phyloP scores from a whole-genome alignment of 2,329 filamentous ascomycete genomes.

The Penicillium sp. region DNA sequence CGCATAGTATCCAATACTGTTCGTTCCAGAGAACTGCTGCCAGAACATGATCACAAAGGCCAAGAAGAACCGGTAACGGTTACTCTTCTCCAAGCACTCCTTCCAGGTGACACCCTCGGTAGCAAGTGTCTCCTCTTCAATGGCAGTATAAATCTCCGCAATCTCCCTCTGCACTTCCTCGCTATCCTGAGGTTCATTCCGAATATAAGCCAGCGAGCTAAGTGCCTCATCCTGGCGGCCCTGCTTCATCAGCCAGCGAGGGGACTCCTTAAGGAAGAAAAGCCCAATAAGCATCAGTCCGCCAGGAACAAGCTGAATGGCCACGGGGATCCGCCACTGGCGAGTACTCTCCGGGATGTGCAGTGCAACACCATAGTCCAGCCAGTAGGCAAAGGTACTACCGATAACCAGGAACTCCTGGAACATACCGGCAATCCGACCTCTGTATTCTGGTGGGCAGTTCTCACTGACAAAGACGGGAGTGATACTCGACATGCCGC shows the following conservation, averaged over 20 bases:
- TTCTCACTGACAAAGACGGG: conserved; percentile 41
- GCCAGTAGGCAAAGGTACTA: conserved; percentile 54
- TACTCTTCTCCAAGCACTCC: conserved; percentile 40
- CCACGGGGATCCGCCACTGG: conserved; percentile 57
- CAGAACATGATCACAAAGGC: conserved; percentile 42
- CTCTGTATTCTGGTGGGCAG: conserved; percentile 32
- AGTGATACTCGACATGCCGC: conserved; percentile 41
- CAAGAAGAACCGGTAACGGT: conserved; percentile 39
- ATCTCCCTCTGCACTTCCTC: conserved; percentile 34
- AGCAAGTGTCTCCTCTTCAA: conserved; percentile 42
- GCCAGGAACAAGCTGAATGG: conserved; percentile 54
- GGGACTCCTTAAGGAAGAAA: conserved; percentile 54
- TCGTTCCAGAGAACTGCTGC: conserved; percentile 44
- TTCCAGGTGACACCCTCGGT: conserved; percentile 45
- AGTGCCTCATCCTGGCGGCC: conserved; percentile 48
- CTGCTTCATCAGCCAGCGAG: conserved; percentile 57
- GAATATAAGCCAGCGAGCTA: conserved; percentile 38
- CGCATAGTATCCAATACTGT: conserved; percentile 42
- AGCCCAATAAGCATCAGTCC: conserved; percentile 52
- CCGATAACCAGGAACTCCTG: conserved; percentile 41
- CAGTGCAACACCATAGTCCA: conserved; percentile 53
- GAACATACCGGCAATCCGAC: conserved; percentile 38
- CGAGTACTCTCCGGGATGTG: conserved; percentile 45
- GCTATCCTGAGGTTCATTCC: conserved; percentile 29
- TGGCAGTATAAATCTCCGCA: conserved; percentile 42